Base-by-base conservation (phyloP, 306 rosid species). In the Carpinus viminea region DNA sequence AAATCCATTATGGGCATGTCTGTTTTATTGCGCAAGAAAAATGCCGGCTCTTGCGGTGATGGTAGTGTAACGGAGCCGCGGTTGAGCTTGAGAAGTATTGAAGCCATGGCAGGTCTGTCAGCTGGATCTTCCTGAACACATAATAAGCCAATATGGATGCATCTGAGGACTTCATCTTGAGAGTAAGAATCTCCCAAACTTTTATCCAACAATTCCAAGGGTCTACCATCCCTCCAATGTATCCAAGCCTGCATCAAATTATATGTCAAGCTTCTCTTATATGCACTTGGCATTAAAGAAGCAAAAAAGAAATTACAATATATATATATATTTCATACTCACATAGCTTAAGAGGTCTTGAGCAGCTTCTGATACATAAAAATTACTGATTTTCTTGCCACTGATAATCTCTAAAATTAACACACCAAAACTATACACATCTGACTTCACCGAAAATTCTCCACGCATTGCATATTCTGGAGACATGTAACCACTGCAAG, bases 91-190 rank as follows among this genome's bases (percentile, higher is more conserved):
- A 66, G 31, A 16, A 84, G 50, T 2, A 84, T 68, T 0, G 79
- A 56, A 20, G 87, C 75, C 84, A 80, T 80, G 20, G 74, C 68
- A 2, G 87, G 84, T 76, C 87, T 77, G 2, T 57, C 38, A 34
- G 56, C 50, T 50, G 74, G 69, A 36, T 84, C 59, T 72, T 80
- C 73, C 53, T 84, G 79, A 57, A 80, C 82, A 21, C 87, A 84
- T 60, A 80, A 73, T 73, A 84, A 54, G 12, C 74, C 87, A 43
- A 84, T 68, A 7, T 84, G 76, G 12, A 76, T 73, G 73, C 65
- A 80, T 80, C 74, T 68, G 2, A 80, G 13, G 43, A 73, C 61
- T 50, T 76, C 70, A 7, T 53, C 50, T 61, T 3, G 28, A 0
- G 28, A 24, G 21, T 20, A 72, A 1, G 45, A 76, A 17, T 47